Evolutionary conservation across 306 rosid species (phyloP).

Genomic region (Dryas alaskensis): DNA sequence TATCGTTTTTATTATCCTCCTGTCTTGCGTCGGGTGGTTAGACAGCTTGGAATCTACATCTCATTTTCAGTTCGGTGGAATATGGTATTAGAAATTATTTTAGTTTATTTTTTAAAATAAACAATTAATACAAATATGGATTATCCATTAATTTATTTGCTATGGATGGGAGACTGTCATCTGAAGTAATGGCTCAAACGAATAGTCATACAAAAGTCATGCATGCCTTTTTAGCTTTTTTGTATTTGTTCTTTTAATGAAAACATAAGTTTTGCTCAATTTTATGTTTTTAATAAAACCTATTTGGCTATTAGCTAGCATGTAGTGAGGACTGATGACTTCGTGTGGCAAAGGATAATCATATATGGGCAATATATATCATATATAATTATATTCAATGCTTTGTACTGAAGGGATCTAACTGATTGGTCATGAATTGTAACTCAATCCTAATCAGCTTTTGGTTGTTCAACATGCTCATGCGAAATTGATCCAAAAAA

Average conservation of each 20-base stretch:
- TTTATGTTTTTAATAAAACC: not conserved
- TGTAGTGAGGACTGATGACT: conserved; percentile 21
- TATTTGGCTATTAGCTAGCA: not conserved
- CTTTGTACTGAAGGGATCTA: conserved; percentile 25
- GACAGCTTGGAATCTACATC: conserved; percentile 13
- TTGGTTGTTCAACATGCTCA: conserved; percentile 6
- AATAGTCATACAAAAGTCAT: too few relatives aligned
- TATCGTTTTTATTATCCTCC: not conserved
- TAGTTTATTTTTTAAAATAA: not conserved
- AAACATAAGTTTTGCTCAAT: not conserved
- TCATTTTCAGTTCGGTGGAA: not conserved
- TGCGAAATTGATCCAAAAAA: not conserved
- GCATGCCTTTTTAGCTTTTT: not conserved
- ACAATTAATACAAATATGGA: not conserved
- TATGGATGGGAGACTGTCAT: not conserved
- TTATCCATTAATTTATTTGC: not conserved
- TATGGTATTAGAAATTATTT: not conserved
- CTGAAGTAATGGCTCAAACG: too few relatives aligned
- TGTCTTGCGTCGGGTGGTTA: conserved; percentile 17
- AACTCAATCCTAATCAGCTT: conserved; percentile 1
- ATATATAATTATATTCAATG: not conserved
- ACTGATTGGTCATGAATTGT: not conserved
- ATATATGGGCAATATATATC: not conserved
- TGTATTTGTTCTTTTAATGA: not conserved
- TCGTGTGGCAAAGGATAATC: not conserved